Conservation (phyloP, 2,329 filamentous ascomycete genomes). For the Phialophora expanda region DNA sequence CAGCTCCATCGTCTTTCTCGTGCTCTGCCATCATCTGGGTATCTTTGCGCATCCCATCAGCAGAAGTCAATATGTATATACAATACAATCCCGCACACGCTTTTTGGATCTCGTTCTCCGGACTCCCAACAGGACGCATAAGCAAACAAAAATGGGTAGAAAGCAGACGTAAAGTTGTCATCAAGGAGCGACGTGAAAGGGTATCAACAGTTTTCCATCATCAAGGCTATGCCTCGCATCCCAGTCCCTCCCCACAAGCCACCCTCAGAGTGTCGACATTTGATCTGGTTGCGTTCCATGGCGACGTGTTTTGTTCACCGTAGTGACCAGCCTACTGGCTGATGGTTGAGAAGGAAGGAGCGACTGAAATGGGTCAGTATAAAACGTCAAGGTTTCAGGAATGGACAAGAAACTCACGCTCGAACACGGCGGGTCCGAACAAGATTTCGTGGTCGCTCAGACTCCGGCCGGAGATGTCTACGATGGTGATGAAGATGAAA, state of each 20-base stretch:
- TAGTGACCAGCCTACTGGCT: slow-evolving; percentile 10
- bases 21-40: slow-evolving; percentile 8
- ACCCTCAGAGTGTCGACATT: background rate
- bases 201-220: slow-evolving; percentile 2
- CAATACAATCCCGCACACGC: slow-evolving; percentile 2
- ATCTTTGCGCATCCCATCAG: slow-evolving; percentile 13
- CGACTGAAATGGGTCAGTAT: slow-evolving; percentile 18
- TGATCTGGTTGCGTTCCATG: background rate
- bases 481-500: slow-evolving; percentile 38
- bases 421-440: slow-evolving; percentile 39
- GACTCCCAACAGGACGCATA: background rate
- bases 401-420: slow-evolving; percentile 29
- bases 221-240: background rate
- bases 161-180: slow-evolving; percentile 20
- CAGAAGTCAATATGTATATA: slow-evolving; percentile 13
- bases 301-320: background rate
- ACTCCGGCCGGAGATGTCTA: slow-evolving; percentile 31
- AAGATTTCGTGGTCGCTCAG: slow-evolving; percentile 34
- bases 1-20: background rate
- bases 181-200: slow-evolving; percentile 29
- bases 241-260: background rate
- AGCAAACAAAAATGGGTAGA: background rate
- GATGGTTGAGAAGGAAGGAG: slow-evolving; percentile 25
- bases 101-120: background rate
- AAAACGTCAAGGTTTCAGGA: background rate